These are phyloP conservation scores for Spergularia bocconei DNA, from an alignment of 148 eudicot genomes.

Conservation along the genomic window DNA sequence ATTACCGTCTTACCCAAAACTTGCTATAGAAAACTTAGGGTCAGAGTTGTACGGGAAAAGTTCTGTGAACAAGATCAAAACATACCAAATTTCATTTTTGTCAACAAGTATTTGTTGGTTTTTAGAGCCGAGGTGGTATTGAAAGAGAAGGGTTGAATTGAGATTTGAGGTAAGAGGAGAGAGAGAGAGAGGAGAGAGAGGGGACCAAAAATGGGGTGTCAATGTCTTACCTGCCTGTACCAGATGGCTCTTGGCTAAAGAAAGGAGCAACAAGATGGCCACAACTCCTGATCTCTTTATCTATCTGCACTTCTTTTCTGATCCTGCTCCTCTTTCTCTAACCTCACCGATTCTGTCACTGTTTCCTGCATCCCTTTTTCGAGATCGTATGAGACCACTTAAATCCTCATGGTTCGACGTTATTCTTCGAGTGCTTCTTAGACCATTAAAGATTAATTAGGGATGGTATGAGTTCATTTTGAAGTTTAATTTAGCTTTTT, in stretches of 20 bases:
- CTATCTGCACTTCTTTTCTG: background rate
- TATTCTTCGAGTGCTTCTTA: no score
- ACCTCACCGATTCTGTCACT: background rate
- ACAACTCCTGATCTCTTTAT: slow-evolving; percentile 1
- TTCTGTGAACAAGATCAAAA: background rate
- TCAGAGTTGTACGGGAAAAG: background rate
- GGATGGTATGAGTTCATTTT: no score
- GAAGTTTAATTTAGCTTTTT: no score
- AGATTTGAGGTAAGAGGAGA: background rate
- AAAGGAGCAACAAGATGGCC: background rate
- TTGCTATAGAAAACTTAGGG: background rate
- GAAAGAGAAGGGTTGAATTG: slow-evolving; percentile 17
- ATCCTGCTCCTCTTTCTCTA: background rate
- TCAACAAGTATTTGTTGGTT: slow-evolving; percentile 22
- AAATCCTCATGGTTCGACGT: no score
- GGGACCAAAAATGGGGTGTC: slow-evolving; percentile 34
- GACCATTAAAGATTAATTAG: no score
- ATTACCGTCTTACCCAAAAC: no score
- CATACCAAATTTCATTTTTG: background rate
- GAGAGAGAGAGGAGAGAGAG: background rate
- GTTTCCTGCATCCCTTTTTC: background rate
- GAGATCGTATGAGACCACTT: no score
- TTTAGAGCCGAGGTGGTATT: slow-evolving; percentile 13
- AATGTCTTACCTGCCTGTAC: slow-evolving; percentile 28
- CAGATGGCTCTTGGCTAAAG: slow-evolving; percentile 23